phyloP scores from a whole-genome alignment of 1,284 basidiomycete species.

The Microbotryum lychnidis-dioicae region DNA sequence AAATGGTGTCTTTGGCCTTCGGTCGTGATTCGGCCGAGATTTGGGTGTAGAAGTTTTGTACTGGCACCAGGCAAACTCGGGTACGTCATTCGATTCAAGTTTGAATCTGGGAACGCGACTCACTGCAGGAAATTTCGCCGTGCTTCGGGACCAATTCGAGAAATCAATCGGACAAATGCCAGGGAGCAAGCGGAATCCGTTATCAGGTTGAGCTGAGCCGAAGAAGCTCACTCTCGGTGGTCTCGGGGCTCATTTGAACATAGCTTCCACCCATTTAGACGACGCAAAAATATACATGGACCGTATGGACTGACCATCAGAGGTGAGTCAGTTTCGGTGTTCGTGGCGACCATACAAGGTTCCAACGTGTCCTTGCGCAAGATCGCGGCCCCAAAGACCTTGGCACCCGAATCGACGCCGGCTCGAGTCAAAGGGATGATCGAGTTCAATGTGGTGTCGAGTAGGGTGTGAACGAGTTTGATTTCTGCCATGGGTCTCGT shows the following conservation, averaged over 20 bases:
- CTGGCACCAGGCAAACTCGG: no score
- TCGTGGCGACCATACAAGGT: constrained; percentile 14
- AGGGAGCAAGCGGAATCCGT: no score
- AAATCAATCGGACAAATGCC: no score
- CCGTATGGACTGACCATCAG: constrained; percentile 6
- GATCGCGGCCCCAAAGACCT: constrained; percentile 24
- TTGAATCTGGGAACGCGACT: background rate
- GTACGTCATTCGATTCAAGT: no score
- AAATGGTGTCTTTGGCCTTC: constrained; percentile 16
- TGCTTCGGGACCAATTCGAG: background rate
- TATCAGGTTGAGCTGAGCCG: no score
- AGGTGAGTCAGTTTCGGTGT: constrained; percentile 13
- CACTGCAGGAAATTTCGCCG: constrained; percentile 17
- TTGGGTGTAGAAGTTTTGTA: constrained; percentile 22
- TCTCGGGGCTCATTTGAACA: no score
- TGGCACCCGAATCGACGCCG: constrained; percentile 6
- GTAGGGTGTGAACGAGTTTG: constrained; percentile 10
- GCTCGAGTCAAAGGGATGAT: constrained; percentile 14
- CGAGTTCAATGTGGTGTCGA: constrained; percentile 3
- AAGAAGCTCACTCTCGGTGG: no score
- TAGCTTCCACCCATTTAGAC: background rate
- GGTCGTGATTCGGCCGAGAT: constrained; percentile 6
- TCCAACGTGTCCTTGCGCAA: constrained; percentile 1
- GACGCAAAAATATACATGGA: background rate
- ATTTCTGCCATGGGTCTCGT: no score